Base-by-base conservation (phyloP, 2,329 filamentous ascomycete genomes). In the Ophiocordyceps unilateralis region DNA sequence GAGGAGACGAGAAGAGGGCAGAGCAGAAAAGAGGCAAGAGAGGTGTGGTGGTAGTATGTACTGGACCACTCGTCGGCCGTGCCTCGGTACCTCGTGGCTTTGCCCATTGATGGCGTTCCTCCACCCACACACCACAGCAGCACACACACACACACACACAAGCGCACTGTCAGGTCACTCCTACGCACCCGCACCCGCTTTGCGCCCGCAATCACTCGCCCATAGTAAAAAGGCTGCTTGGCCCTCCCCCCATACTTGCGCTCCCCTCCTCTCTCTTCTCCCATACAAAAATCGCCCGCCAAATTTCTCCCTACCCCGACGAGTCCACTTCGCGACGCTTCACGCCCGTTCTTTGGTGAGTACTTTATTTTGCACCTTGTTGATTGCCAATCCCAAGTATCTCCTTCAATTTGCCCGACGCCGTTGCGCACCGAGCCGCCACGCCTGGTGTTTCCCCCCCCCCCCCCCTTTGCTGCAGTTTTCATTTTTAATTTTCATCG, bases 221-320 rank as follows among this genome's bases (percentile, higher is more conserved):
- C 71, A 71, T 70, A 74, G 71, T 76, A 74, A 76, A 76, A 77
- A 75, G 70, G 69, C 66, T 65, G 65, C 65, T 64, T 63, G 63
- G 63, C 64, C 62, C 61, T 64, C 58, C 64, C 66, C 68, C 67
- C 68, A 67, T 70, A 70, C 68, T 36, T 68, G 60, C 44, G 41
- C 44, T 43, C 42, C 44, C 65, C 66, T 21, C 41, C 65, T 63
- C 64, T 62, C 62, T 58, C 68, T 69, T 68, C 65, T 72, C 69
- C 67, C 71, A 75, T 74, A 74, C 72, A 75, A 72, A 69, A 65
- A 36, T 62, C 64, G 67, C 64, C 64, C 68, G 70, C 62, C 39
- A 19, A 63, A 14, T 32, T 32, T 60, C 60, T 56, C 67, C 64
- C 61, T 66, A 68, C 67, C 70, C 66, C 70, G 67, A 64, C 50